phyloP scores from a whole-genome alignment of 345 rosid species.

The Erodium maritimum region DNA sequence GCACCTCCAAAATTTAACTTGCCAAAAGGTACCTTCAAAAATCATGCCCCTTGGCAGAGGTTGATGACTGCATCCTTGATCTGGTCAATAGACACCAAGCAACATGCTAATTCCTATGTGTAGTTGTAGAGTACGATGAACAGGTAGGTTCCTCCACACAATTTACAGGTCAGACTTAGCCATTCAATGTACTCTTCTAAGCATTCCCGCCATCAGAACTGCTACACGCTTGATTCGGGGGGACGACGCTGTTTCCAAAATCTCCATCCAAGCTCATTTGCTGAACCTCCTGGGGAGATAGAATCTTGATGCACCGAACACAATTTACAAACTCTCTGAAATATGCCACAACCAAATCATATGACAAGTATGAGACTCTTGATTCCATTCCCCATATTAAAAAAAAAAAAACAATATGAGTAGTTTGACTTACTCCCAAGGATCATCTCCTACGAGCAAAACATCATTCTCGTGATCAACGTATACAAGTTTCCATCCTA shows the following conservation, averaged over 20 bases:
- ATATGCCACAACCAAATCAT: slow-evolving; percentile 7
- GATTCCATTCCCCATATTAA: no score
- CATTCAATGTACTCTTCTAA: slow-evolving; percentile 2
- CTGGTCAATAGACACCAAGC: no score
- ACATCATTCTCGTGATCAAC: slow-evolving; percentile 69
- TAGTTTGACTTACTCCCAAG: slow-evolving; percentile 83
- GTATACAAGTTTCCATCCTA: slow-evolving; percentile 75
- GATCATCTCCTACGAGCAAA: slow-evolving; percentile 69
- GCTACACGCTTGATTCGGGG: slow-evolving; percentile 55
- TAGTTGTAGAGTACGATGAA: no score
- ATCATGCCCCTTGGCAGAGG: not conserved
- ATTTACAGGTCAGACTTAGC: no score
- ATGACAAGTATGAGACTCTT: no score
- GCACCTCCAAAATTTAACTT: no score
- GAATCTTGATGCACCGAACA: slow-evolving; percentile 52
- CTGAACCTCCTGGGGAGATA: slow-evolving; percentile 72
- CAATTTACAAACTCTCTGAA: slow-evolving; percentile 65
- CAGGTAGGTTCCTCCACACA: no score
- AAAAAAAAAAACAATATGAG: no score
- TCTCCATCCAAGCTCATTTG: slow-evolving; percentile 73
- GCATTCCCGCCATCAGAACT: slow-evolving; percentile 52
- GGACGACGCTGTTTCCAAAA: slow-evolving; percentile 35
- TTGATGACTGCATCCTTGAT: no score
- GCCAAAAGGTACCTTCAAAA: not conserved
- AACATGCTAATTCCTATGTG: no score